Evolutionary conservation across 2,329 filamentous ascomycete species (phyloP).

Genomic region (Monosporascus sp.): DNA sequence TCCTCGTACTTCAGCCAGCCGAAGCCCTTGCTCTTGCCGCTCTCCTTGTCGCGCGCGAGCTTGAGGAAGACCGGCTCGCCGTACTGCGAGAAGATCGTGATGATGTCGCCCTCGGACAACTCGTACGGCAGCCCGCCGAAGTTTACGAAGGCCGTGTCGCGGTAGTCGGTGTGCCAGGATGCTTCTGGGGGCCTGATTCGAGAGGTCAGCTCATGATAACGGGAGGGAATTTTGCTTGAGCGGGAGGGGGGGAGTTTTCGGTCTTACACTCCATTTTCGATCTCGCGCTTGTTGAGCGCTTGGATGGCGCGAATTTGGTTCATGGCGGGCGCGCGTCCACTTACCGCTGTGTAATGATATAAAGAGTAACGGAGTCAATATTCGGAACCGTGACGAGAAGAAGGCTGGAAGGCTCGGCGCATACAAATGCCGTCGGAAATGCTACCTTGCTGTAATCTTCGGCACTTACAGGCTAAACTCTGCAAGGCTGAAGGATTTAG

Average conservation of each 20-base stretch:
- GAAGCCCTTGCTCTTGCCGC: slow-evolving; percentile 90
- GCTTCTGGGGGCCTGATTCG: slow-evolving; percentile 65
- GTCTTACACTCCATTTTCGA: slow-evolving; percentile 79
- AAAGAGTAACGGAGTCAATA: not conserved
- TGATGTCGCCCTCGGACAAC: slow-evolving; percentile 88
- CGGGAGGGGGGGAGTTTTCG: too few relatives aligned
- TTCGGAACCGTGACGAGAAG: not conserved
- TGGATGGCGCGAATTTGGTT: slow-evolving; percentile 92
- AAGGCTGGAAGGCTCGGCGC: not conserved
- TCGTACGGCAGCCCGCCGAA: slow-evolving; percentile 91
- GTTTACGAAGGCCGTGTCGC: slow-evolving; percentile 94
- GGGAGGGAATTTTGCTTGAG: too few relatives aligned
- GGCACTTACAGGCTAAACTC: not conserved
- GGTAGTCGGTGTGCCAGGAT: slow-evolving; percentile 96
- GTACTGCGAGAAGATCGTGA: slow-evolving; percentile 95
- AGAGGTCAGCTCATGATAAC: slow-evolving; percentile 16
- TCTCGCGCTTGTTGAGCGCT: slow-evolving; percentile 87
- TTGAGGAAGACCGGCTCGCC: slow-evolving; percentile 93
- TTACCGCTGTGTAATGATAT: not conserved
- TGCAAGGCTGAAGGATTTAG: not conserved
- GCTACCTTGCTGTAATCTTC: not conserved
- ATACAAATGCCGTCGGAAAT: not conserved
- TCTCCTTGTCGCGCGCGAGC: slow-evolving; percentile 89
- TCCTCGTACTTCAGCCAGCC: slow-evolving; percentile 98
- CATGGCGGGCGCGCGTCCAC: slow-evolving; percentile 49